phyloP scores from a whole-genome alignment of 495 filamentous ascomycete species.

The Astrothelium macrocarpum region DNA sequence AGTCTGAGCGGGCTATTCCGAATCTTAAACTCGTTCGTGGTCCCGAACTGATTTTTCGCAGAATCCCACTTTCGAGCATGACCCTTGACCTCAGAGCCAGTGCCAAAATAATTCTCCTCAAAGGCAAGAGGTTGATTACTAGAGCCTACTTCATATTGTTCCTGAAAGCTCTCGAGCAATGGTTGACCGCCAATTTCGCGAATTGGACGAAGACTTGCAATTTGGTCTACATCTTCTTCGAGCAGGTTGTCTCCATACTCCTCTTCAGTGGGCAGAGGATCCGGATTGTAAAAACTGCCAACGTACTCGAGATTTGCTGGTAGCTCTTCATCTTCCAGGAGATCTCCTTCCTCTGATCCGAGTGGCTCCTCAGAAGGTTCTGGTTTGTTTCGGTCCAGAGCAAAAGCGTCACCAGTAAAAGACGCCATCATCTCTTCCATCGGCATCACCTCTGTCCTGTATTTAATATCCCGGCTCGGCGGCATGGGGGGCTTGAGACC shows the following conservation, averaged over 20 bases:
- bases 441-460: conserved; percentile 76
- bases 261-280: conserved; percentile 19
- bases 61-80: conserved; percentile 75
- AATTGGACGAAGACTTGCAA: conserved; percentile 15
- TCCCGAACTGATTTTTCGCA: conserved; percentile 58
- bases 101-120: conserved; percentile 71
- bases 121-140: conserved; percentile 48
- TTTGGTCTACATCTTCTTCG: conserved; percentile 34
- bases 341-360: conserved; percentile 14
- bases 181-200: conserved; percentile 47
- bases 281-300: conserved; percentile 19
- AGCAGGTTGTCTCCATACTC: conserved; percentile 41
- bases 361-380: conserved; percentile 26
- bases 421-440: conserved; percentile 82
- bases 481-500: conserved; percentile 74
- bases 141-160: conserved; percentile 44
- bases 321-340: conserved; percentile 15
- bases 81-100: conserved; percentile 48
- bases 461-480: conserved; percentile 71
- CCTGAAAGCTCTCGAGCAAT: conserved; percentile 54
- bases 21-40: conserved; percentile 51
- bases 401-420: conserved; percentile 74
- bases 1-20: conserved; percentile 64
- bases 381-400: no score
- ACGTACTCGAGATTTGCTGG: conserved; percentile 17